Base-by-base conservation (phyloP, 2,329 filamentous ascomycete genomes). In the Cladosporium sp. region DNA sequence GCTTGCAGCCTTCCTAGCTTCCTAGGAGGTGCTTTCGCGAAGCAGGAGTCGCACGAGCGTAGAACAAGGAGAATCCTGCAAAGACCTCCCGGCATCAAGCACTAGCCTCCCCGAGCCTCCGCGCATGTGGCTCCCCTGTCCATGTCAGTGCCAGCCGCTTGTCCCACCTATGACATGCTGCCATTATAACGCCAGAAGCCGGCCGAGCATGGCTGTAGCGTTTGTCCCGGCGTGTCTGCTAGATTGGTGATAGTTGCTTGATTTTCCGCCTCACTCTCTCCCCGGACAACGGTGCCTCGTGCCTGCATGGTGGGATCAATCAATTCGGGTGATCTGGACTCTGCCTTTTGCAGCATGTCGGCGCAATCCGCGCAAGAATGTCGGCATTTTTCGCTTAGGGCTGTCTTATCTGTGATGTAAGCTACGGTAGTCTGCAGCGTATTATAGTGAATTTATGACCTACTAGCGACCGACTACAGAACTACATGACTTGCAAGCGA, bases 41-140 rank as follows among this genome's bases (percentile, higher is more conserved):
- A 3, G 40, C 24, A 49, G 47, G 24, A 32, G 28, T 32, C 28
- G 28, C 28, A 32, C 28, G 28, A 32, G 28, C 28, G 28, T 4
- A 28, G 19, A 39, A 25, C 52, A 45, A 32, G 52, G 52, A 55
- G 40, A 45, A 37, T 55, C 52, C 52, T 55, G 52, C 39, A 55
- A 47, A 54, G 51, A 45, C 50, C 52, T n/a, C 10, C 52, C 39
- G 52, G 52, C 52, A 55, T 37, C 51, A 9, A 22, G 13, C 51
- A 24, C 47, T 54, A 54, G 51, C 28, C 39, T 45, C 51, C 39
- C 51, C 51, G 51, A 28, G n/a, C 51, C 34, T 35, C 28, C 47
- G 47, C 47, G 47, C 47, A 50, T 50, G 47, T 50, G 47, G 47
- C 47, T 35, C 47, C 47, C 47, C 47, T 50, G 47, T 50, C 28